phyloP scores from a whole-genome alignment of 805 yeast species.

The Kuraishia piskuri region DNA sequence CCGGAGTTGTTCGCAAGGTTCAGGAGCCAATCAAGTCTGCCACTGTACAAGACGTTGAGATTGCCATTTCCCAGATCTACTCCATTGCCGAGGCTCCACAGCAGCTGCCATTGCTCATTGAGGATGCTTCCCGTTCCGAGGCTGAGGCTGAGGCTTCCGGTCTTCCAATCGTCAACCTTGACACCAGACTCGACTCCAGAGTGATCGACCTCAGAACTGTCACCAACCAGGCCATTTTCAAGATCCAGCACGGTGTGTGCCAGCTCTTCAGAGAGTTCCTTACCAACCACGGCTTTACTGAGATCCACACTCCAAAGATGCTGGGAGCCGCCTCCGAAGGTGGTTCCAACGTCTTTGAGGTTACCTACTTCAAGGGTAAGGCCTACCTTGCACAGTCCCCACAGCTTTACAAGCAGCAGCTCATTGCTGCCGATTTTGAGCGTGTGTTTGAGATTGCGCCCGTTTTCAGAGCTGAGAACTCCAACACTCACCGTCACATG shows the following conservation, averaged over 20 bases:
- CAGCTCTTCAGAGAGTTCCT: constrained; percentile 85
- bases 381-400: constrained; percentile 98
- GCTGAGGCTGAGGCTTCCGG: constrained; percentile 89
- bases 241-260: constrained; percentile 85
- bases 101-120: constrained; percentile 88
- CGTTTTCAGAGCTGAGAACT: constrained; percentile 98
- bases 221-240: constrained; percentile 96
- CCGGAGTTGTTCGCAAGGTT: constrained; percentile 77
- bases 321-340: constrained; percentile 96
- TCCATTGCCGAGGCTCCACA: constrained; percentile 84
- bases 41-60: constrained; percentile 85
- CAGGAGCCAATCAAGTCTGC: constrained; percentile 85
- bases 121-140: constrained; percentile 94
- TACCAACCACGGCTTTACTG: constrained; percentile 59
- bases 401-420: constrained; percentile 95
- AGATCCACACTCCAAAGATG: constrained; percentile 93
- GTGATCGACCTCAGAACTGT: constrained; percentile 95
- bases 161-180: constrained; percentile 90
- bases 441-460: constrained; percentile 95
- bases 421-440: constrained; percentile 97
- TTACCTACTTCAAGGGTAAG: constrained; percentile 83
- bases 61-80: constrained; percentile 64
- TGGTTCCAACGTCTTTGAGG: constrained; percentile 94
- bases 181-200: constrained; percentile 90
- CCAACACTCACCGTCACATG: constrained; percentile 98